Percentiles rank a stretch among this genome's conserved stretches.
These are phyloP conservation scores for Eucalyptus pumila DNA, from an alignment of 345 rosid species.

Conservation along the genomic window DNA sequence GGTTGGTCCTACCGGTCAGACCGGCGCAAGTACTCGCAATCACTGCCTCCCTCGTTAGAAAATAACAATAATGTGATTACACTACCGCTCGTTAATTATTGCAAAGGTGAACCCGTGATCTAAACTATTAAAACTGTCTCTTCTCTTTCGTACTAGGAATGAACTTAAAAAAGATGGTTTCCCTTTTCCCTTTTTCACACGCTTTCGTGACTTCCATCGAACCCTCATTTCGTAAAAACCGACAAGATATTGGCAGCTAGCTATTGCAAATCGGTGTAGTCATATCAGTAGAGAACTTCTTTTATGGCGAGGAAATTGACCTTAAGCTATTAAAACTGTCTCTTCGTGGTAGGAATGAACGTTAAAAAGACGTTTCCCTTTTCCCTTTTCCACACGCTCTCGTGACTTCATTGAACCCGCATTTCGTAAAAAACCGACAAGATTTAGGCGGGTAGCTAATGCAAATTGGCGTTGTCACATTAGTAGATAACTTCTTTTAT, in stretches of 20 bases:
- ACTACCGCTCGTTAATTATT: neutral
- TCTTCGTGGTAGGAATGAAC: neutral
- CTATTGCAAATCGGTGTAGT: neutral
- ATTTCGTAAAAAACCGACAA: neutral
- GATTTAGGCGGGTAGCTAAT: neutral
- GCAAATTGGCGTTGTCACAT: fast-evolving
- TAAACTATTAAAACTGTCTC: neutral
- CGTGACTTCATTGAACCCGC: neutral
- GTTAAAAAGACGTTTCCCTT: neutral
- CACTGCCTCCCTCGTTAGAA: neutral
- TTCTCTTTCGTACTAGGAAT: neutral
- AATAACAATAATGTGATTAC: neutral
- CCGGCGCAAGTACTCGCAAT: neutral
- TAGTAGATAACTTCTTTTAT: neutral
- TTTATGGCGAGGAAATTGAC: neutral
- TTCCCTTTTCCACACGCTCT: neutral
- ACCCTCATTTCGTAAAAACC: neutral
- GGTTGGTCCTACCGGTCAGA: neutral
- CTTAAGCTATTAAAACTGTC: no score
- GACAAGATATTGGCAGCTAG: neutral
- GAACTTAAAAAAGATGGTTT: neutral
- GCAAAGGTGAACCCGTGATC: neutral
- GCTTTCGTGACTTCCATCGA: neutral
- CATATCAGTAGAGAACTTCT: neutral
- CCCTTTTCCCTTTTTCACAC: neutral